Evolutionary conservation across 2,329 filamentous ascomycete species (phyloP).

Genomic region (Blastomyces percursus): DNA sequence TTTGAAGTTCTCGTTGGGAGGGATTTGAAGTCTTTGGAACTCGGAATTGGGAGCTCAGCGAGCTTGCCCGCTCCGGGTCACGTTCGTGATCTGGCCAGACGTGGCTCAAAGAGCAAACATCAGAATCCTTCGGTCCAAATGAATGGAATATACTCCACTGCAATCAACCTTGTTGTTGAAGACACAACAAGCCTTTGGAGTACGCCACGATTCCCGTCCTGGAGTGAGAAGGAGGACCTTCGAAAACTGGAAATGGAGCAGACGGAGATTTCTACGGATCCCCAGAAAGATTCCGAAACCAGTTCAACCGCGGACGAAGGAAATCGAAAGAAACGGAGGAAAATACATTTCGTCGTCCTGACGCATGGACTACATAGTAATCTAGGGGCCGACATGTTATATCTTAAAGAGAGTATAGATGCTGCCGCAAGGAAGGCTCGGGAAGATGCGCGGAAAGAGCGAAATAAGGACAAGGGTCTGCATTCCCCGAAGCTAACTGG

Average conservation of each 20-base stretch:
- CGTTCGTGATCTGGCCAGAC: conserved; percentile 64
- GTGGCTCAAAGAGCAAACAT: conserved; percentile 33
- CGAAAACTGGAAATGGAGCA: conserved; percentile 26
- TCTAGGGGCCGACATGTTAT: conserved; percentile 90
- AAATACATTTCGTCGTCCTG: conserved; percentile 78
- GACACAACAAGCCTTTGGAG: conserved; percentile 90
- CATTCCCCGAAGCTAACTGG: conserved; percentile 6
- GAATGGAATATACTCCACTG: conserved; percentile 73
- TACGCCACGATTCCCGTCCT: conserved; percentile 67
- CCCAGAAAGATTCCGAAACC: conserved; percentile 14
- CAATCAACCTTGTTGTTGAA: conserved; percentile 66
- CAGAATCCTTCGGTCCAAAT: background rate
- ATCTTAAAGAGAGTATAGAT: conserved; percentile 94
- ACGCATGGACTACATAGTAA: conserved; percentile 96
- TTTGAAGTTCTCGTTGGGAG: conserved; percentile 80
- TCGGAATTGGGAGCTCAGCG: conserved; percentile 50
- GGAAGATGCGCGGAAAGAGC: conserved; percentile 52
- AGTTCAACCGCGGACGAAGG: conserved; percentile 15
- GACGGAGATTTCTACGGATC: conserved; percentile 16
- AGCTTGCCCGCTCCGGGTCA: conserved; percentile 52
- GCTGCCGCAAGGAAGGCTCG: conserved; percentile 64
- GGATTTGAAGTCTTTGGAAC: conserved; percentile 69
- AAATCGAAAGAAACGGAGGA: conserved; percentile 52
- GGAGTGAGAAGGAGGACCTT: conserved; percentile 34
- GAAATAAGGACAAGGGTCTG: conserved; percentile 28